Base-by-base conservation (phyloP, 768 basidiomycete species). In the Lepiota venenata region DNA sequence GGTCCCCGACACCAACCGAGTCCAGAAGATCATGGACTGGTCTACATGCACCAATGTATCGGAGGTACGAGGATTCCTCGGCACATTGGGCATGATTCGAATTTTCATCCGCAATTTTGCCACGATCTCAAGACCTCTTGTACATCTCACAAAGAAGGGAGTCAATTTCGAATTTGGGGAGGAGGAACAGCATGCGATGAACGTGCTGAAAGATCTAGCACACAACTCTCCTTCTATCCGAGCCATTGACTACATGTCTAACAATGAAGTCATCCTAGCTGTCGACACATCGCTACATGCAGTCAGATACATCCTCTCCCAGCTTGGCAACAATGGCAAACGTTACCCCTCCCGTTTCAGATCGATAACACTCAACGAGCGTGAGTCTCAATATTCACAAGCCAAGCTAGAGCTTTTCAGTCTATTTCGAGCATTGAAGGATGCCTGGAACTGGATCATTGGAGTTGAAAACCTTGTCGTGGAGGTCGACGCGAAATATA, bases 361-460 rank as follows among this genome's bases (percentile, higher is more conserved):
- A 1, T 64, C 64, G 21, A 64, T 56, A 7, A 47, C 60, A 0
- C 59, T 60, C 52, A 61, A 58, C 12, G 62, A 64, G 4, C 32
- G 61, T 2, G 61, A 65, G 37, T 45, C 50, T 4, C 7, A 14
- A 37, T 74, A 48, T 51, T 73, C 56, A 50, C 67, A 72, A 47
- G 60, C 71, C 0, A 74, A 75, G 45, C 16, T 71, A 2, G 72
- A 74, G 52, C 57, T 74, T 0, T 71, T 67, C 49, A 60, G 69
- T 0, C 55, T 71, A 1, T 70, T 64, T 43, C 49, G 56, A 0
- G 61, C 60, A 0, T 62, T 72, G 1, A 52, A 56, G 1, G 60
- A 63, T 0, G 37, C 55, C 10, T 21, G 59, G 0, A 40, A 70
- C 0, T 66, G 60, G 37, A 49, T 71, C 1, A 58, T 71, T 25